Evolutionary conservation across 1,284 basidiomycete genomes (phyloP).

Genomic region (Filobasidium uniguttulatum): DNA sequence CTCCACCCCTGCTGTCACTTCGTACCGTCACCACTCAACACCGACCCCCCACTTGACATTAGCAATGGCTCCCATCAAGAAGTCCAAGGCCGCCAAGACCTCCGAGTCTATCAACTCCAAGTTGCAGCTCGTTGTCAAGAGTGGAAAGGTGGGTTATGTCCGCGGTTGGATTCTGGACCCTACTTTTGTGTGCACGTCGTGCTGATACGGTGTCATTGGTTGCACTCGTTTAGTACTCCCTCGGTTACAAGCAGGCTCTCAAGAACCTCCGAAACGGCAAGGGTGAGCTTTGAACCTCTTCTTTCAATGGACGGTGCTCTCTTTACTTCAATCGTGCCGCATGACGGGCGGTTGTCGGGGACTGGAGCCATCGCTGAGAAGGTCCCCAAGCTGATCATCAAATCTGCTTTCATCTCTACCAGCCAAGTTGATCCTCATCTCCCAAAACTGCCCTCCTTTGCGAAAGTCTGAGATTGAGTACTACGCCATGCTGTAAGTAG

Average conservation of each 20-base stretch:
- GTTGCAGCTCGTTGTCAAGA: slow-evolving; percentile 97
- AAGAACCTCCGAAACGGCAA: slow-evolving; percentile 98
- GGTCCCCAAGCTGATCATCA: slow-evolving; percentile 10
- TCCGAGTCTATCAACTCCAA: slow-evolving; percentile 90
- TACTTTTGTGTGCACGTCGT: not conserved
- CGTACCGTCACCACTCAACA: too few species aligned
- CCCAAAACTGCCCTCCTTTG: slow-evolving; percentile 96
- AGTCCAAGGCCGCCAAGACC: slow-evolving; percentile 80
- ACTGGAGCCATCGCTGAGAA: slow-evolving; percentile 17
- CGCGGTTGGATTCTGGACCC: not conserved
- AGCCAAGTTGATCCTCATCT: slow-evolving; percentile 99
- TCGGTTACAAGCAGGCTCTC: slow-evolving; percentile 93
- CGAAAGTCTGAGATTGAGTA: slow-evolving; percentile 99
- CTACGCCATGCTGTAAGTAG: slow-evolving; percentile 85
- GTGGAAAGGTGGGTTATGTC: slow-evolving; percentile 38
- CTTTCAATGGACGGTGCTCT: slow-evolving; percentile 12
- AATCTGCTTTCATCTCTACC: slow-evolving; percentile 15
- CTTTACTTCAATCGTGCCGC: not conserved
- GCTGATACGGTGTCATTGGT: not conserved
- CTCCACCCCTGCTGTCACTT: too few species aligned
- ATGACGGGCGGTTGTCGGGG: slow-evolving; percentile 4
- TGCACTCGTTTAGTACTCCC: slow-evolving; percentile 58
- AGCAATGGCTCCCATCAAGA: slow-evolving; percentile 80
- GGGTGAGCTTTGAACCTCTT: slow-evolving; percentile 49
- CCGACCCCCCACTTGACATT: not conserved